Conservation (phyloP, 2,329 filamentous ascomycete genomes). For the Thielaviopsis populi region DNA sequence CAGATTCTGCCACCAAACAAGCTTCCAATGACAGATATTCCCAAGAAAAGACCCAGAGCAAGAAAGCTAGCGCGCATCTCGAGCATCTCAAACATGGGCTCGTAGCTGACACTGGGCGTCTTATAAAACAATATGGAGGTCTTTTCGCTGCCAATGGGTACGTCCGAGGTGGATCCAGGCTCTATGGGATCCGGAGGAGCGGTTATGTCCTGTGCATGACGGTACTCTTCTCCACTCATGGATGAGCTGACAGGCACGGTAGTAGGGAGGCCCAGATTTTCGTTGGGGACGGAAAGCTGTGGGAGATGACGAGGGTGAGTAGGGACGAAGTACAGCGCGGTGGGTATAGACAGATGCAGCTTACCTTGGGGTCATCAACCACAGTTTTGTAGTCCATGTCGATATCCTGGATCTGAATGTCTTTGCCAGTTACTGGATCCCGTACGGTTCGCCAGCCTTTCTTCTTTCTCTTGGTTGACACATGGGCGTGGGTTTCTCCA, state of each 20-base stretch:
- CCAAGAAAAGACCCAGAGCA: conserved; percentile 53
- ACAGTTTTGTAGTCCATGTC: conserved; percentile 52
- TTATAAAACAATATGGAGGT: conserved; percentile 94
- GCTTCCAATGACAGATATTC: conserved; percentile 62
- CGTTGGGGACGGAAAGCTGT: conserved; percentile 73
- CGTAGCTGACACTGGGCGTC: conserved; percentile 76
- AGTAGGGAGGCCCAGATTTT: conserved; percentile 64
- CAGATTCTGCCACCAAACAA: conserved; percentile 64
- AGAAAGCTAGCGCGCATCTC: conserved; percentile 61
- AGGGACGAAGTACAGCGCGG: not conserved
- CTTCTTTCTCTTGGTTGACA: conserved; percentile 26
- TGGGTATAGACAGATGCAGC: not conserved
- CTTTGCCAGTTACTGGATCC: conserved; percentile 74
- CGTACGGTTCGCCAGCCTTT: conserved; percentile 58
- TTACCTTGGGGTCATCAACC: conserved; percentile 56
- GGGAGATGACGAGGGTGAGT: not conserved
- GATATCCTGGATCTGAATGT: conserved; percentile 75
- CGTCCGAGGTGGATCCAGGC: conserved; percentile 72
- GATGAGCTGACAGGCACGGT: conserved; percentile 54
- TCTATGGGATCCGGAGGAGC: conserved; percentile 79
- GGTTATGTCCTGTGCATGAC: conserved; percentile 71
- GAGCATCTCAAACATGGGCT: conserved; percentile 67
- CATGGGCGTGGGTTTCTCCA: conserved; percentile 21
- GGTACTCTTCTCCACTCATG: conserved; percentile 68
- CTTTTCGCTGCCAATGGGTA: conserved; percentile 91